A percentile compares a stretch with the other conserved stretches of the same genome.
Conservation (phyloP, 768 basidiomycete species). For the Auricularia cornea region DNA sequence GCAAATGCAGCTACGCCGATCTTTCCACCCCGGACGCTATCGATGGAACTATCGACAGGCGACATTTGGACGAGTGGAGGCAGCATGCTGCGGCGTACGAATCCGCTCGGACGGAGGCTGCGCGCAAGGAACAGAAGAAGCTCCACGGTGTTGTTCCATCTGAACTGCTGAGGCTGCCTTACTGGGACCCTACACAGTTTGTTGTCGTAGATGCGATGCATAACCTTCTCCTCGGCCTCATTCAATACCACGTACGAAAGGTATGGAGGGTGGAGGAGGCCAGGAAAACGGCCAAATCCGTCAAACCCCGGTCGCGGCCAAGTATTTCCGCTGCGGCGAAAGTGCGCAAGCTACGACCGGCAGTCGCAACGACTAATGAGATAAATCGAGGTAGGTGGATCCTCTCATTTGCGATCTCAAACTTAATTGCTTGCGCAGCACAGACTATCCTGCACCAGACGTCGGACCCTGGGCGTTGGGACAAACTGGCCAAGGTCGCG, state of each 20-base stretch:
- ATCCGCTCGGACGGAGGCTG: conserved; percentile 9
- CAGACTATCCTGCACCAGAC: no score
- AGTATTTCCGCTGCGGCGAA: no score
- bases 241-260: not conserved
- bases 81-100: conserved; percentile 12
- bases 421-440: no score
- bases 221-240: conserved; percentile 21
- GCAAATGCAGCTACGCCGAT: not conserved
- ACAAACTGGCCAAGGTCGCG: not conserved
- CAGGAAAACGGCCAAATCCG: not conserved
- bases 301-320: no score
- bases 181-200: conserved; percentile 24
- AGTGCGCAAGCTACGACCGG: no score
- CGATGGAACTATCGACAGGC: not conserved
- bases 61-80: conserved; percentile 7
- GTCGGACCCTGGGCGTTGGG: no score
- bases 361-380: not conserved
- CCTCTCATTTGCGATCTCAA: no score
- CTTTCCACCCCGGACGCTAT: not conserved
- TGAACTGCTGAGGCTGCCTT: conserved; percentile 23
- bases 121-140: conserved; percentile 13
- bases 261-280: not conserved
- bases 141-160: conserved; percentile 22
- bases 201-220: conserved; percentile 32
- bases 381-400: not conserved